phyloP scores from a whole-genome alignment of 2,329 filamentous ascomycete genomes.

The Rhynchosporium agropyri region DNA sequence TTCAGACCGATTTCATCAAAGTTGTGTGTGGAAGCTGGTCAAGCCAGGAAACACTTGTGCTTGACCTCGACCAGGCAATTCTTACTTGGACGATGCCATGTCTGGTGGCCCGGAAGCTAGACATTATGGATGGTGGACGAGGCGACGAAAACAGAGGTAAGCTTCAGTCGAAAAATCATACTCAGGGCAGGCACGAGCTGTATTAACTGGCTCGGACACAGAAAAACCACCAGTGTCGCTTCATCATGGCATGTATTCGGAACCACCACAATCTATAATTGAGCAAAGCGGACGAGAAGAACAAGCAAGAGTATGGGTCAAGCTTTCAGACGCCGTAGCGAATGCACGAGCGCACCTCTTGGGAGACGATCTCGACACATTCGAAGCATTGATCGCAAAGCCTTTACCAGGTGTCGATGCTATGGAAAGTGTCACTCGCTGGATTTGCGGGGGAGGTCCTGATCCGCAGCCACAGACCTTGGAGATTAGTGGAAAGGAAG shows the following conservation, averaged over 20 bases:
- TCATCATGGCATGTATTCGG: no score
- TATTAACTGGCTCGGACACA: background rate
- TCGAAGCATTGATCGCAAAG: constrained; percentile 8
- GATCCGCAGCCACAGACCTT: background rate
- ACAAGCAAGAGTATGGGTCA: constrained; percentile 4
- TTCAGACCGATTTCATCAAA: background rate
- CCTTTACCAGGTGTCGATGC: background rate
- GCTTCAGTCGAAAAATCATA: background rate
- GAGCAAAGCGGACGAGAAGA: background rate
- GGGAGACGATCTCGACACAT: constrained; percentile 5
- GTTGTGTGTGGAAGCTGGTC: background rate
- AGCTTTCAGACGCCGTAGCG: background rate
- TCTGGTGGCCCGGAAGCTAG: background rate
- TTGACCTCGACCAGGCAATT: background rate
- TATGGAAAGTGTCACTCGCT: background rate
- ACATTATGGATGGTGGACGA: background rate
- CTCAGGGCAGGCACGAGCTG: background rate
- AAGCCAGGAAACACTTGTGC: background rate
- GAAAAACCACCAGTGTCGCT: background rate
- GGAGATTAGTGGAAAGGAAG: background rate
- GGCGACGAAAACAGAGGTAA: background rate
- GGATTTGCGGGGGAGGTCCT: background rate
- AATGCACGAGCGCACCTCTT: constrained; percentile 7
- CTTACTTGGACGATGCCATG: background rate
- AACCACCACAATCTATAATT: background rate